A percentile compares a stretch with the other conserved stretches of the same genome.
phyloP scores from a whole-genome alignment of 2,329 filamentous ascomycete species.

The Colletotrichum musicola region DNA sequence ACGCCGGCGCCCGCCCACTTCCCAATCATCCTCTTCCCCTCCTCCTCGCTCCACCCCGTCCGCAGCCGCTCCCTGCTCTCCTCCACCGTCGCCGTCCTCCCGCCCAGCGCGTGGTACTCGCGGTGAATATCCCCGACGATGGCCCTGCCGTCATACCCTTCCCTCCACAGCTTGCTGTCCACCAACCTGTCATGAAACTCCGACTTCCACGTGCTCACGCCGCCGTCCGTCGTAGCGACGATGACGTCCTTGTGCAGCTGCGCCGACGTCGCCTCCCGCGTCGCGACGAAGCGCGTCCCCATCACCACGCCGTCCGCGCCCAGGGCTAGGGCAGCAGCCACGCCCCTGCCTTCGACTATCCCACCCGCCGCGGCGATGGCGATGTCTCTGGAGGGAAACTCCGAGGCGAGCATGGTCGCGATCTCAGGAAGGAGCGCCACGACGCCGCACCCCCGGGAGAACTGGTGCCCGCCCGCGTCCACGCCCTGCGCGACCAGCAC shows the following conservation, averaged over 20 bases:
- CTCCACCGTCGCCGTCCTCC: conserved; percentile 42
- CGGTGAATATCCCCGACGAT: conserved; percentile 55
- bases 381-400: conserved; percentile 50
- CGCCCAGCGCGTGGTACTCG: conserved; percentile 48
- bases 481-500: conserved; percentile 72
- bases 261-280: conserved; percentile 57
- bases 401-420: conserved; percentile 56
- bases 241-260: conserved; percentile 56
- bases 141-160: conserved; percentile 59
- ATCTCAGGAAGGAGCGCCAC: conserved; percentile 71
- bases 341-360: conserved; percentile 67
- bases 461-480: conserved; percentile 75
- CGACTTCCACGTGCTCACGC: conserved; percentile 60
- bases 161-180: conserved; percentile 54
- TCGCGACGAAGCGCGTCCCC: conserved; percentile 61
- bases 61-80: conserved; percentile 56
- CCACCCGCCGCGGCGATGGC: conserved; percentile 70
- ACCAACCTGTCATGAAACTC: conserved; percentile 58
- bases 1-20: conserved; percentile 60
- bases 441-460: conserved; percentile 65
- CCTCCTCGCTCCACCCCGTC: conserved; percentile 52
- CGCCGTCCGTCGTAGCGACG: conserved; percentile 58
- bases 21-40: conserved; percentile 47
- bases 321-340: conserved; percentile 66
- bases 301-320: conserved; percentile 59